Evolutionary conservation across 108 stramenopile genomes (phyloP), one percentile per base, ranked within the genome.

Genomic region (Cyclotella sp.): DNA sequence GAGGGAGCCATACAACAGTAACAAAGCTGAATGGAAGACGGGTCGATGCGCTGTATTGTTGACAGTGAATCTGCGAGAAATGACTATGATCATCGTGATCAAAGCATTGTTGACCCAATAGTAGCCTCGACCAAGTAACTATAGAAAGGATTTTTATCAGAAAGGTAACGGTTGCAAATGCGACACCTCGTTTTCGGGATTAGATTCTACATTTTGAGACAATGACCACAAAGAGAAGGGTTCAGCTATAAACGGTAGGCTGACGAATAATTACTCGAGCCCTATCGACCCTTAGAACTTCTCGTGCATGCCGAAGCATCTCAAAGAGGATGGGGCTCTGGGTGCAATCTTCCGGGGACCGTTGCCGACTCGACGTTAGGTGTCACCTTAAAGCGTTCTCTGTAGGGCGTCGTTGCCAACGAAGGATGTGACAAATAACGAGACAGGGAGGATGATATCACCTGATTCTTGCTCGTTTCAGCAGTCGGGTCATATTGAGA

Each of bases 381-480:
- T 39, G 61, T 62, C 34, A 62, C 61, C 9, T 3, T 16, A n/a
- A 19, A 15, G 9, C 39, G 5, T 26, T 12, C 43, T 24, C 11
- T 65, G 45, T 47, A 45, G 27, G 64, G 64, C 9, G 64, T 21
- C 26, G 64, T 21, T 45, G 64, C 24, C 5, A 47, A 65, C 45
- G 64, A 45, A 0, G 64, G 46, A 0, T 65, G 45, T 7, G 64
- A 44, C 45, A 65, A 65, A 27, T 65, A 65, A 13, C 64, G 43
- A 18, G 64, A 65, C 34, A 65, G 12, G 1, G 64, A 65, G 3
- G 64, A 65, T 15, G 61, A 42, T 13, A 51, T 47, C 30, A 22
- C 46, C 19, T 47, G 52, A 55, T 43, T 55, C 22, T 14, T 65
- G 27, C 40, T 39, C 28, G 66, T 15, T 46, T 45, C 43, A 53